Evolutionary conservation across 2,329 filamentous ascomycete species (phyloP), one percentile per base, ranked within the genome.

Genomic region (Fusarium nelsonii): DNA sequence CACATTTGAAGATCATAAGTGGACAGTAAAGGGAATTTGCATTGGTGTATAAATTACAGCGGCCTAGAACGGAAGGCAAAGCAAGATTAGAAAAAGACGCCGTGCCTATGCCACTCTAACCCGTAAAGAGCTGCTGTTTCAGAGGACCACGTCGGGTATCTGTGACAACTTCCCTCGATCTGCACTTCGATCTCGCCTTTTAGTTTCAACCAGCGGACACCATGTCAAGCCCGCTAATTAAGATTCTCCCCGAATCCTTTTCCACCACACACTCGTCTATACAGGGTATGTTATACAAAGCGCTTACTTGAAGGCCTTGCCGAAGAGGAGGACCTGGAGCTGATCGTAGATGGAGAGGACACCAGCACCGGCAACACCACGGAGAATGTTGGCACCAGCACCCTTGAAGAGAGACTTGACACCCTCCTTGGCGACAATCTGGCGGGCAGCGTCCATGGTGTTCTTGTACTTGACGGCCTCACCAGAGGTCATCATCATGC

Each of bases 301-400:
- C 72, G 75, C 80, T 84, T 84, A 84, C 80, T 97, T 97, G 94
- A 94, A 99, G 89, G 94, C 93, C 94, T 99, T 98, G 85, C 96
- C 96, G 93, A 99, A 99, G 85, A 99, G 86, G 84, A 99, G 86
- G 84, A 99, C 90, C 92, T 99, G 96, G 84, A 93, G 93, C 90
- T 98, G 95, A 85, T 99, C 96, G 88, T 99, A 99, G 93, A 99
- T 97, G 85, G 96, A 99, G 84, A 99, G 90, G 83, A 99, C 96
- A 99, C 96, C 96, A 88, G 96, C 96, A 93, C 96, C 97, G 82
- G 96, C 96, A 82, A 99, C 96, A 97, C 96, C 97, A 97, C 96
- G 96, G 88, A 99, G 96, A 82, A 99, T 99, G 93, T 99, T 99
- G 91, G 96, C 96, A 93, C 96, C 96, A 83, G 96, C 96, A 94